Conservation (phyloP, 805 yeast species). For the Wickerhamiella siamensis region DNA sequence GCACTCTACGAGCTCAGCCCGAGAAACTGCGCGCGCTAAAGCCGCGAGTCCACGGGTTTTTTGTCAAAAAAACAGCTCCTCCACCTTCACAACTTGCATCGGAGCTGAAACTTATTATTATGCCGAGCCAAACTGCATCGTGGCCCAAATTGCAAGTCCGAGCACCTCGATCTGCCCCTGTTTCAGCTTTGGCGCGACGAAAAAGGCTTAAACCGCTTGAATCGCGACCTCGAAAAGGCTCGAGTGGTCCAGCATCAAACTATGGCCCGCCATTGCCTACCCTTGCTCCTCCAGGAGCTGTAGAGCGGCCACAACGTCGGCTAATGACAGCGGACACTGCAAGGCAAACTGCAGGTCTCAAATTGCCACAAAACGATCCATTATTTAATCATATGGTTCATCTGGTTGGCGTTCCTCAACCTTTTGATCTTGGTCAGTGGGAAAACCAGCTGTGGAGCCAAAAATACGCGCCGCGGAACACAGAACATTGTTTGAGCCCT, state of each 20-base stretch:
- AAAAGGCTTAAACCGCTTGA: background rate
- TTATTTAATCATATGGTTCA: background rate
- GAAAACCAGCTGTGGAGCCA: conserved; percentile 20
- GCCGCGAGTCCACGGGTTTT: conserved; percentile 13
- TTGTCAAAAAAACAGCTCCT: conserved; percentile 11
- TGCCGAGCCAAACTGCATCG: background rate
- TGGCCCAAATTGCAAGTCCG: conserved; percentile 2
- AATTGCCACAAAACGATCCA: background rate
- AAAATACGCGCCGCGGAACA: conserved; percentile 16
- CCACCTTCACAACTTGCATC: background rate
- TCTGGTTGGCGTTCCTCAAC: conserved; percentile 5
- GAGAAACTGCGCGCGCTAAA: conserved; percentile 5
- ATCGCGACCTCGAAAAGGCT: background rate
- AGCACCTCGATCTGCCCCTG: background rate
- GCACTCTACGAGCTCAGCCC: background rate
- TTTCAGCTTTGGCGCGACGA: background rate
- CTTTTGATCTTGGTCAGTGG: conserved; percentile 19
- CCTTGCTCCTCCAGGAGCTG: background rate
- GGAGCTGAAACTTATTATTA: background rate
- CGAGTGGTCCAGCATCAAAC: background rate
- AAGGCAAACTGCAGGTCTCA: background rate
- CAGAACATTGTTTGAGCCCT: conserved; percentile 1
- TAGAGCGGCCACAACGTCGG: background rate
- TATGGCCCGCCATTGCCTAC: background rate
- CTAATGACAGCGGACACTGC: background rate